A percentile compares a stretch with the other conserved stretches of the same genome.
Evolutionary conservation across 73 alveolate genomes (phyloP).

Genomic region (Paramecium octaurelia): DNA sequence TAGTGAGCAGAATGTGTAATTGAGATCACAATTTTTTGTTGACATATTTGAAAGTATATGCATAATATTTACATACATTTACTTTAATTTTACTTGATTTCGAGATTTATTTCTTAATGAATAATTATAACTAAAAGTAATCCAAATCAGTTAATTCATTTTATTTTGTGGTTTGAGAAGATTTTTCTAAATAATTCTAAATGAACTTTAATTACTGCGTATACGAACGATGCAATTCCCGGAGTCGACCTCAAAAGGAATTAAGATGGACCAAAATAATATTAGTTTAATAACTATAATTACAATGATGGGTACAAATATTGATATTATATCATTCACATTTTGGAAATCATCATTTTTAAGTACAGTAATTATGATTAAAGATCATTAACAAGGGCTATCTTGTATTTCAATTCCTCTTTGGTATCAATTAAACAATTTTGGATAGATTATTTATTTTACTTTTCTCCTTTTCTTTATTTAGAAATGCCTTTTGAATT

Average conservation of each 20-base stretch:
- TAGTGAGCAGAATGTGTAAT: not conserved
- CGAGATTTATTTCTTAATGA: not conserved
- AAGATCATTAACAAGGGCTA: not conserved
- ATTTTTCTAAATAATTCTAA: not conserved
- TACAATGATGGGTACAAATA: not conserved
- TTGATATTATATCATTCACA: not conserved
- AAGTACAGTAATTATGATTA: not conserved
- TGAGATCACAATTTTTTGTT: not conserved
- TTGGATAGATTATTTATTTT: not conserved
- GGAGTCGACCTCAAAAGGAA: not conserved
- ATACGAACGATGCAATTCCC: not conserved
- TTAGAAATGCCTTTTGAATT: not conserved
- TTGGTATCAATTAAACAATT: not conserved
- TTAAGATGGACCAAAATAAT: not conserved
- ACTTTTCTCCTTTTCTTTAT: not conserved
- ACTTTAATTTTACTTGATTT: not conserved
- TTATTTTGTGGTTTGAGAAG: not conserved
- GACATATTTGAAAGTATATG: too few species aligned
- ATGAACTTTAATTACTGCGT: not conserved
- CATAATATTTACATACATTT: not conserved
- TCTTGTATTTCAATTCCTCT: not conserved
- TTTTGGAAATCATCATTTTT: not conserved
- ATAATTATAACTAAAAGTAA: not conserved
- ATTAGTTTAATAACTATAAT: not conserved
- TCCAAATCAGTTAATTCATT: not conserved